Conservation (phyloP, 352 stramenopile species). For the Plasmopara halstedii region DNA sequence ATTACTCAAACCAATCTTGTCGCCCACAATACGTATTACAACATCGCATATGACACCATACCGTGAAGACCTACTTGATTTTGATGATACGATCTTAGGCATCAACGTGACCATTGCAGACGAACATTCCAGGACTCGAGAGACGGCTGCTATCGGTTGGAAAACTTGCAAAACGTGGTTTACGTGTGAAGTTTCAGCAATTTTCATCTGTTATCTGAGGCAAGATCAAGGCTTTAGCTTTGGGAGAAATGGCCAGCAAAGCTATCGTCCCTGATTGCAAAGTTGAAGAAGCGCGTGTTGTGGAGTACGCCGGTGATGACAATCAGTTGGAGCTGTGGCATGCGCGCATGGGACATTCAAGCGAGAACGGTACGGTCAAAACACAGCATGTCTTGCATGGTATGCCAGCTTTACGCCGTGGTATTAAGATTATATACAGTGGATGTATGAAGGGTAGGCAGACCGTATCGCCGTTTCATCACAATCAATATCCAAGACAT, state of each 20-base stretch:
- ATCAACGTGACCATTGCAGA: too few species aligned
- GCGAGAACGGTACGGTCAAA: too few species aligned
- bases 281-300: slow-evolving; percentile 1
- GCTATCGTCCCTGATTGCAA: slow-evolving; percentile 12
- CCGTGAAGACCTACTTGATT: too few species aligned
- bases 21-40: too few species aligned
- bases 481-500: slow-evolving; percentile 4
- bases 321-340: too few species aligned
- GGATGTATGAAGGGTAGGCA: slow-evolving; percentile 7
- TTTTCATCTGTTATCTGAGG: slow-evolving; percentile 4
- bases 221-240: not conserved
- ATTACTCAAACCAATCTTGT: too few species aligned
- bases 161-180: slow-evolving; percentile 6
- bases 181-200: slow-evolving; percentile 11
- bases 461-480: not conserved
- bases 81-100: too few species aligned
- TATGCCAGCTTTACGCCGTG: not conserved
- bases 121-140: slow-evolving; percentile 15
- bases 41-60: too few species aligned
- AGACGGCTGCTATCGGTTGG: not conserved
- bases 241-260: slow-evolving; percentile 11
- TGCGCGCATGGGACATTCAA: too few species aligned
- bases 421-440: slow-evolving; percentile 1
- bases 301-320: too few species aligned
- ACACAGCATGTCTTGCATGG: slow-evolving; percentile 1